These are phyloP conservation scores for Pythium apleroticum DNA, from an alignment of 352 stramenopile genomes.

Conservation along the genomic window DNA sequence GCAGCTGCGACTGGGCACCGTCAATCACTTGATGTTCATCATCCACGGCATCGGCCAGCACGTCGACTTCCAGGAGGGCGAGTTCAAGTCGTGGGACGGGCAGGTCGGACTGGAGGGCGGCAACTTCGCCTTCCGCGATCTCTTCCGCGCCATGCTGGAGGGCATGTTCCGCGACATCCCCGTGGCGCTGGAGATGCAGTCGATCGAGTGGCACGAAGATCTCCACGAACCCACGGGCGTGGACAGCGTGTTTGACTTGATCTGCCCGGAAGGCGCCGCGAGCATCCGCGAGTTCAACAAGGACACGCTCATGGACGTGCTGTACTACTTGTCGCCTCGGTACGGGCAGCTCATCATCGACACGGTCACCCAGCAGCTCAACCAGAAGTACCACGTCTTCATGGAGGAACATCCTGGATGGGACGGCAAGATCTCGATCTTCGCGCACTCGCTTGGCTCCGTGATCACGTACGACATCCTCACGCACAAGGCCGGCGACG, in stretches of 20 bases:
- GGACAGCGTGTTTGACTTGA: constrained; percentile 84
- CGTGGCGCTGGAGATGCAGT: constrained; percentile 83
- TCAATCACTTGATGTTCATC: constrained; percentile 87
- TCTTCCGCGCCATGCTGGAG: constrained; percentile 75
- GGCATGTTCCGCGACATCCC: constrained; percentile 83
- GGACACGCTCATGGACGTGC: constrained; percentile 93
- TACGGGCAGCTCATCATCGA: constrained; percentile 92
- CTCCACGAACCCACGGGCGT: constrained; percentile 83
- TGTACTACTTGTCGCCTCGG: constrained; percentile 91
- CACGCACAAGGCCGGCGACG: constrained; percentile 65
- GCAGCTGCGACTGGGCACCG: constrained; percentile 64
- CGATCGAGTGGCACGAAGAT: constrained; percentile 90
- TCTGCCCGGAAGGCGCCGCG: constrained; percentile 71
- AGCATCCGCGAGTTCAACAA: constrained; percentile 93
- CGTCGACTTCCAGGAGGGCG: constrained; percentile 83
- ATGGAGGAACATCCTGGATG: constrained; percentile 87
- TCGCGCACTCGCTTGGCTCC: constrained; percentile 88
- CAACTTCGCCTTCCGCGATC: constrained; percentile 77
- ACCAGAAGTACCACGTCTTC: constrained; percentile 90
- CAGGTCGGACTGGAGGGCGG: constrained; percentile 68
- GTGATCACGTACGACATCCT: constrained; percentile 93
- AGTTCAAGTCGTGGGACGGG: constrained; percentile 80
- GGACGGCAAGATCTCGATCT: constrained; percentile 88
- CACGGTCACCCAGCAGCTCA: constrained; percentile 86
- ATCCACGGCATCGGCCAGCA: constrained; percentile 88